Percentiles rank a stretch among this genome's conserved stretches.
Evolutionary conservation across 2,329 filamentous ascomycete species (phyloP).

Genomic region (Aspergillus ustus): DNA sequence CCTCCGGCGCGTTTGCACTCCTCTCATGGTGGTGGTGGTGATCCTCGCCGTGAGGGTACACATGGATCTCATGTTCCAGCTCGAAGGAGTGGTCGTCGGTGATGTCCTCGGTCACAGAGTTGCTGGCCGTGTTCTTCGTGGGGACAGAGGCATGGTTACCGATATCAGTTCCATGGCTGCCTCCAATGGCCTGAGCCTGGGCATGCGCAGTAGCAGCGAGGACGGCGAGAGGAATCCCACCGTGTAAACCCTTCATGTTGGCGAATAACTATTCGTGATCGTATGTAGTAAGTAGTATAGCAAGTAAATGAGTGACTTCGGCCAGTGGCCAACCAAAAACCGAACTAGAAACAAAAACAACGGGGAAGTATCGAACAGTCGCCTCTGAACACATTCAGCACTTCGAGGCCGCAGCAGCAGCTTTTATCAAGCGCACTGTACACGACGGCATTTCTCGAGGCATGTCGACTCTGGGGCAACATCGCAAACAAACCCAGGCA

Average conservation of each 20-base stretch:
- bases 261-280: neutral
- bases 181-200: slow-evolving; percentile 22
- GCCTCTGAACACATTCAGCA: neutral
- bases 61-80: neutral
- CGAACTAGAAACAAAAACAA: slow-evolving; percentile 8
- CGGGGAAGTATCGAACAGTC: slow-evolving; percentile 1
- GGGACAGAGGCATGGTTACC: slow-evolving; percentile 10
- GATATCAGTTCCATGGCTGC: slow-evolving; percentile 8
- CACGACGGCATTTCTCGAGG: neutral
- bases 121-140: neutral
- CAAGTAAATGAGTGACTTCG: slow-evolving; percentile 22
- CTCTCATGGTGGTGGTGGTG: neutral
- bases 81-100: slow-evolving; percentile 10
- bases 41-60: neutral
- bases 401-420: slow-evolving; percentile 7
- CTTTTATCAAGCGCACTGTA: slow-evolving; percentile 23
- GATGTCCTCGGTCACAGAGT: neutral
- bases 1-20: neutral
- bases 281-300: neutral
- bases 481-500: neutral
- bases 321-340: slow-evolving; percentile 12
- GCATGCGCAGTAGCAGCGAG: slow-evolving; percentile 38
- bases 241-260: slow-evolving; percentile 43
- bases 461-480: slow-evolving; percentile 16
- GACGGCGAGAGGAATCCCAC: slow-evolving; percentile 41